Base-by-base conservation (phyloP, 352 stramenopile species). In the Blastocystis sp. region DNA sequence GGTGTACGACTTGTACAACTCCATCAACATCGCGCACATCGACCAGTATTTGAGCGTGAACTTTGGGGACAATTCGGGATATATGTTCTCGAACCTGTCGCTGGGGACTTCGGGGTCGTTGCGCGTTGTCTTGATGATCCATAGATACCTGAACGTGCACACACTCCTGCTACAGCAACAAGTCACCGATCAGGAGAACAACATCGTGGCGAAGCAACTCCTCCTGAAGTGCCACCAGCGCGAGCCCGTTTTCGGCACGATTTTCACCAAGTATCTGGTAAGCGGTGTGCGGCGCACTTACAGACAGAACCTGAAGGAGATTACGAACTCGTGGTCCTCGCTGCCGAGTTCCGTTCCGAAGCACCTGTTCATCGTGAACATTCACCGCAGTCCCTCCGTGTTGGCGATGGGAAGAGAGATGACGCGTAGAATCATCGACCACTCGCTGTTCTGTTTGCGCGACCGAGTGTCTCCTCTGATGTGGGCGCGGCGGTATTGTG, bases 301-400 rank as follows among this genome's bases (percentile, higher is more conserved):
- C 35, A 10, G n/a, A 31, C 60, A 85, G 74, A 24, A 62, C 31
- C n/a, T 85, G 12, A 33, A 37, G 51, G 26, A 12, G 3, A 24
- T 85, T 1, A n/a, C 55, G 1, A 31, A 12, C 21, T 85, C 74
- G 6, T 69, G 50, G 55, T 29, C 51, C 31, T 69, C 50, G 6
- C 51, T 85, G 65, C 74, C 74, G 1, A 19, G 3, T 0, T 24
- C 16, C 3, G 35, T 69, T 39, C 74, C 51, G 19, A 85, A 85
- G n/a, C 26, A 37, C 31, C n/a, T 85, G 3, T 51, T 59, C 0
- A 37, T 85, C 16, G 31, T 85, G 4, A 85, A 85, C n/a, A 62
- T 85, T n/a, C 74, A 85, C 45, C 59, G 74, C 21, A 85, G 74
- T 70, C 74, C 74, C 29, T 85, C 50, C 33, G 74, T 85, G 74